Percentiles rank a stretch among this genome's conserved stretches.
Conservation (phyloP, 2,329 filamentous ascomycete genomes). For the Diplodia mutila region DNA sequence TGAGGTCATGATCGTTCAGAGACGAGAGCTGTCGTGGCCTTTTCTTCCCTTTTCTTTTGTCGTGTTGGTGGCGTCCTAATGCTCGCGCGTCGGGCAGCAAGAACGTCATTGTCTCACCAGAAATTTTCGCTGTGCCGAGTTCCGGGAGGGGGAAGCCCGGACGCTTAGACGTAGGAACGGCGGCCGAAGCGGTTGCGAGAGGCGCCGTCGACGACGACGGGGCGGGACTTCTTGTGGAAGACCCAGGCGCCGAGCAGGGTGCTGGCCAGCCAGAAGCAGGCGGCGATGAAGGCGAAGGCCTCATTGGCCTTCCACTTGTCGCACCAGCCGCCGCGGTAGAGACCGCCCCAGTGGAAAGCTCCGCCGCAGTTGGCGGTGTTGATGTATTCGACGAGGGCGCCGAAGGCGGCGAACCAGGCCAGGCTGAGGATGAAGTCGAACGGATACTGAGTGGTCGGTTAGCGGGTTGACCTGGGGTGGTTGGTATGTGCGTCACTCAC, state of each 20-base stretch:
- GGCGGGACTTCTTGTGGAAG: slow-evolving; percentile 29
- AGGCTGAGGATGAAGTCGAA: slow-evolving; percentile 70
- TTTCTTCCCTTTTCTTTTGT: not conserved
- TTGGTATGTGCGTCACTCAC: not conserved
- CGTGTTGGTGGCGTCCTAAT: not conserved
- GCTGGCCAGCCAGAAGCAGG: slow-evolving; percentile 71
- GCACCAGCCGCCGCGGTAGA: slow-evolving; percentile 59
- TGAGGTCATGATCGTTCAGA: not conserved
- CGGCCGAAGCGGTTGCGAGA: slow-evolving; percentile 28
- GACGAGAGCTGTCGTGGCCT: not conserved
- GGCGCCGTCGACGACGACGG: slow-evolving; percentile 27
- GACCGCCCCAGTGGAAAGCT: slow-evolving; percentile 57
- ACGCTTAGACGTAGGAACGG: slow-evolving; percentile 29
- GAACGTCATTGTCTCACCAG: slow-evolving; percentile 13
- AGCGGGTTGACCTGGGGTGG: not conserved
- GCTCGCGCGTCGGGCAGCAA: not conserved
- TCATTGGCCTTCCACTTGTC: slow-evolving; percentile 71
- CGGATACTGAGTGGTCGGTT: slow-evolving; percentile 54
- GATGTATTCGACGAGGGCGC: slow-evolving; percentile 50
- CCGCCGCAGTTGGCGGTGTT: slow-evolving; percentile 34
- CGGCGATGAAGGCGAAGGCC: slow-evolving; percentile 73
- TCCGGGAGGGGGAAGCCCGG: not conserved
- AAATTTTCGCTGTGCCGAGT: not conserved
- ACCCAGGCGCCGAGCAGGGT: slow-evolving; percentile 50
- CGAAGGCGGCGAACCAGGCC: slow-evolving; percentile 72